Conservation (phyloP, 331 rosid genomes). For the Cydonia oblonga region DNA sequence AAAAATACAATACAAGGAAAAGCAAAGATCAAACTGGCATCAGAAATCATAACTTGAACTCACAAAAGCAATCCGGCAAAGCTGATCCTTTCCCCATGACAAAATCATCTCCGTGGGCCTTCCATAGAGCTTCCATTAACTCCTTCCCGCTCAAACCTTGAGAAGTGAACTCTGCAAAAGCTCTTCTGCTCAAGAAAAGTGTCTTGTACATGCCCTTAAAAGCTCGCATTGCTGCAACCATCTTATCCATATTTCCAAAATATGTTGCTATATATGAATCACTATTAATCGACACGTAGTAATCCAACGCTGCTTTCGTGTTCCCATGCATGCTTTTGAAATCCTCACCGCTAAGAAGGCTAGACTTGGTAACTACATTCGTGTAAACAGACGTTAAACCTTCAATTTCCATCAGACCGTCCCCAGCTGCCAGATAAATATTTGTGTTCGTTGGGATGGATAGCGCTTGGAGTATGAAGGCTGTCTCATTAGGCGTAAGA, state of each 20-base stretch:
- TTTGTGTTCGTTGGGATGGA: constrained; percentile 54
- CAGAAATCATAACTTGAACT: constrained; percentile 52
- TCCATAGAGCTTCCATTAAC: constrained; percentile 51
- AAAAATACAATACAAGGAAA: not conserved
- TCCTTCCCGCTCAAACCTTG: constrained; percentile 50
- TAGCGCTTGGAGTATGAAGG: constrained; percentile 55
- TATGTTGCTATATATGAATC: constrained; percentile 78
- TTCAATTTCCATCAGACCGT: constrained; percentile 78
- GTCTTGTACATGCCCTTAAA: constrained; percentile 57
- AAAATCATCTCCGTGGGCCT: constrained; percentile 60
- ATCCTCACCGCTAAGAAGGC: constrained; percentile 69
- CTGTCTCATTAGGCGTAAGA: constrained; percentile 75
- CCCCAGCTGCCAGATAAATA: constrained; percentile 88
- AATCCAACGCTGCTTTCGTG: constrained; percentile 93
- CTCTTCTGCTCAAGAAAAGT: constrained; percentile 63
- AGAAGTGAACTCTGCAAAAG: constrained; percentile 57
- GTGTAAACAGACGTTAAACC: constrained; percentile 51
- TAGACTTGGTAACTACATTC: constrained; percentile 58
- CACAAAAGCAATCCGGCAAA: constrained; percentile 71
- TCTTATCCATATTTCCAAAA: constrained; percentile 96
- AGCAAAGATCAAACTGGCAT: not conserved
- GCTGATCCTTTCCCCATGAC: constrained; percentile 74
- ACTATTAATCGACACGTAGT: constrained; percentile 68
- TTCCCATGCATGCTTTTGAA: constrained; percentile 87
- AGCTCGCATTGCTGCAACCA: constrained; percentile 92